These are phyloP conservation scores for Globisporangium splendens DNA, from an alignment of 352 stramenopile species.

Conservation along the genomic window DNA sequence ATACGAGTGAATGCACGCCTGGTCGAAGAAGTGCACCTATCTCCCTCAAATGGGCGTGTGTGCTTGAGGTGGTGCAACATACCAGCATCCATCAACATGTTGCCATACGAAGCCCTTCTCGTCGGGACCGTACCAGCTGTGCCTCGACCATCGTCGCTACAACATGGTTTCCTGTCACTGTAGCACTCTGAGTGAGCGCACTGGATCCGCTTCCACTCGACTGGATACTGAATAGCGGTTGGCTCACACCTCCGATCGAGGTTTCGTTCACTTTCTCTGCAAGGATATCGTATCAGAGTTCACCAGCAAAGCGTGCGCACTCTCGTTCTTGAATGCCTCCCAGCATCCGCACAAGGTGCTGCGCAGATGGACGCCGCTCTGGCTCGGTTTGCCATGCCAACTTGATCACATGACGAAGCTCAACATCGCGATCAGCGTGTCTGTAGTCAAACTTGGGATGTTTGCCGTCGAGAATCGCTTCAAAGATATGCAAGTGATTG, in stretches of 20 bases:
- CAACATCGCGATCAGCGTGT: slow-evolving; percentile 21
- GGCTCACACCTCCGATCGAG: no score
- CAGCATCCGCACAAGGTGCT: slow-evolving; percentile 37
- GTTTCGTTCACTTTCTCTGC: slow-evolving; percentile 4
- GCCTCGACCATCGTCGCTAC: no score
- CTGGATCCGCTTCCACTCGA: no score
- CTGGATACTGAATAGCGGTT: no score
- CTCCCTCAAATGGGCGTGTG: slow-evolving; percentile 30
- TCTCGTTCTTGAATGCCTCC: slow-evolving; percentile 50
- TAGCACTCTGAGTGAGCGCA: neutral
- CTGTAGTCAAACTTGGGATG: slow-evolving; percentile 33
- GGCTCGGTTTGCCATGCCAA: slow-evolving; percentile 39
- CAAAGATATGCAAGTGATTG: slow-evolving; percentile 63
- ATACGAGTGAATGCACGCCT: slow-evolving; percentile 49
- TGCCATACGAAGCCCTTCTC: slow-evolving; percentile 53
- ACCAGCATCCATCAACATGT: slow-evolving; percentile 60
- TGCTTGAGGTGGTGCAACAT: slow-evolving; percentile 57
- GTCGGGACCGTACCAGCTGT: no score
- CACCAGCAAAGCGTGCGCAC: slow-evolving; percentile 31
- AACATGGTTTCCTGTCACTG: slow-evolving; percentile 5
- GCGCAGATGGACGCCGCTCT: slow-evolving; percentile 34
- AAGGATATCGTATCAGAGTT: slow-evolving; percentile 27
- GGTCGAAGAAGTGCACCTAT: slow-evolving; percentile 46
- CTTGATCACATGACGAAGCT: slow-evolving; percentile 40
- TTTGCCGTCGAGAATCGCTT: slow-evolving; percentile 42